These are phyloP conservation scores for Apiospora pterosperma DNA, from an alignment of 2,329 filamentous ascomycete genomes.

Conservation along the genomic window DNA sequence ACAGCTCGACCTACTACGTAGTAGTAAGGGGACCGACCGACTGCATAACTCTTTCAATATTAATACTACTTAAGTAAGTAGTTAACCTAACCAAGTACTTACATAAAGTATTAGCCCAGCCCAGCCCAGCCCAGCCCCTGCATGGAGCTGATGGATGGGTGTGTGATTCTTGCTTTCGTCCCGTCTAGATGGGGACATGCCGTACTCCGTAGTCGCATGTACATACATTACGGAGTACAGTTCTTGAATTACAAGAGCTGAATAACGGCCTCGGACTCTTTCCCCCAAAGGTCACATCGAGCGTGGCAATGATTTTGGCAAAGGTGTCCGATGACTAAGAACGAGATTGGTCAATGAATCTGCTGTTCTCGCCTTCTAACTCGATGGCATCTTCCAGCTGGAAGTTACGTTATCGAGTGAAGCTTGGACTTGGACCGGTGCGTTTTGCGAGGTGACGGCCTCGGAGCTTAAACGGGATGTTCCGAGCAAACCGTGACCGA, in stretches of 20 bases:
- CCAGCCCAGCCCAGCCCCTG: background rate
- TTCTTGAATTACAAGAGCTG: background rate
- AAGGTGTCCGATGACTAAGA: background rate
- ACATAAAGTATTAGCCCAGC: background rate
- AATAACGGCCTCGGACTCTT: background rate
- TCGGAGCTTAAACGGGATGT: background rate
- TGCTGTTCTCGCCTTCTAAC: background rate
- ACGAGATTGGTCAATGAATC: background rate
- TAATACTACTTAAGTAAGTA: background rate
- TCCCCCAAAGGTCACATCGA: background rate
- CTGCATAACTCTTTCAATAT: background rate
- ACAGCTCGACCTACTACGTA: no score
- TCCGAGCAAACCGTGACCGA: background rate
- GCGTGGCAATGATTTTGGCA: background rate
- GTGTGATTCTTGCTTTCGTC: background rate
- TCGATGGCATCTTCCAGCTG: background rate
- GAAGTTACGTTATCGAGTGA: background rate
- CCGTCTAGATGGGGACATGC: no score
- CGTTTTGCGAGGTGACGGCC: background rate
- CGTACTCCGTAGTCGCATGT: no score
- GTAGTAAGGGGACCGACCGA: no score
- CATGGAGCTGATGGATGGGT: slow-evolving; percentile 1
- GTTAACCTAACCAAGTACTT: background rate
- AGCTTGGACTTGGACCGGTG: background rate
- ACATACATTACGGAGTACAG: background rate